Evolutionary conservation across 495 filamentous ascomycete genomes (phyloP).

Genomic region (Amorphotheca resinae): DNA sequence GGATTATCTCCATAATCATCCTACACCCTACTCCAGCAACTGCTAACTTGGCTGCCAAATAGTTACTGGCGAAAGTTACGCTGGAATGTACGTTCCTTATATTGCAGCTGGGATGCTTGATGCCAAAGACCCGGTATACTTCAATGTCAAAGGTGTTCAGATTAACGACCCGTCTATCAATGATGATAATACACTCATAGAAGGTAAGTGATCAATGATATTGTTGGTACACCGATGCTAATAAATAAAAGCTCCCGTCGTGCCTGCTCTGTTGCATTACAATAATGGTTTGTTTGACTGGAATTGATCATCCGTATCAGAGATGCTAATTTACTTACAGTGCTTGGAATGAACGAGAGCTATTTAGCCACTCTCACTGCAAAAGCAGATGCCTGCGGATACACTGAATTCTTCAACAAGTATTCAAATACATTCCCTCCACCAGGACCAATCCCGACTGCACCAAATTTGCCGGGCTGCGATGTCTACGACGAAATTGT

Average conservation of each 20-base stretch:
- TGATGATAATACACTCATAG: conserved; percentile 4
- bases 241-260: conserved; percentile 1
- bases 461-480: conserved; percentile 33
- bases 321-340: background rate
- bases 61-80: conserved; percentile 57
- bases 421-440: conserved; percentile 56
- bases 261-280: conserved; percentile 8
- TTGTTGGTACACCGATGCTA: background rate
- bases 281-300: conserved; percentile 1
- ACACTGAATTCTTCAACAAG: conserved; percentile 44
- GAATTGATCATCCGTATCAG: background rate
- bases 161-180: conserved; percentile 48
- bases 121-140: conserved; percentile 50
- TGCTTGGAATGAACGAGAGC: conserved; percentile 14
- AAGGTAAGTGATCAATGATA: background rate
- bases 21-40: no score
- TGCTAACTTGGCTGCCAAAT: no score
- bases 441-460: conserved; percentile 38
- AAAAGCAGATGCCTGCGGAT: conserved; percentile 46
- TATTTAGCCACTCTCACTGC: conserved; percentile 6
- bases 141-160: conserved; percentile 50
- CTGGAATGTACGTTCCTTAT: conserved; percentile 69
- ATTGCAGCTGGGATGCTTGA: conserved; percentile 63
- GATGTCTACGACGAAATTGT: conserved; percentile 43
- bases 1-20: no score